phyloP scores from a whole-genome alignment of 305 asterid genomes.

The Solanum hybrid region DNA sequence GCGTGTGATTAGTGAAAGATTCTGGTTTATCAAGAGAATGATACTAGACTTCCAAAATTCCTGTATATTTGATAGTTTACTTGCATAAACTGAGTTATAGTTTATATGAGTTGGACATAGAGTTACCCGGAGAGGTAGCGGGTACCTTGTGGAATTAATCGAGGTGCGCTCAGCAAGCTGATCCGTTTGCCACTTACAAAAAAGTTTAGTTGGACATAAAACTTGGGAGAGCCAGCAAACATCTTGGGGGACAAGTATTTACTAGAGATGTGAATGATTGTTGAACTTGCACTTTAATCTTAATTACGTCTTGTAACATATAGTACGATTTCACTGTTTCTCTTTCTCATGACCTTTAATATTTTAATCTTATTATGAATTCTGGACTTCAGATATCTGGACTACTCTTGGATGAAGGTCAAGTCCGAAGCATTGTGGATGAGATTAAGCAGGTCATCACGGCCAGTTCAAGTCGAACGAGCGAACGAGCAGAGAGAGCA shows the following conservation, averaged over 20 bases:
- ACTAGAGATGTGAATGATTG: not conserved
- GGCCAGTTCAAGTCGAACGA: conserved; percentile 23
- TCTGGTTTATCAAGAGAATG: not conserved
- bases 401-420: conserved; percentile 21
- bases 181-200: not conserved
- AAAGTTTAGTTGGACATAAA: not conserved
- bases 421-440: conserved; percentile 26
- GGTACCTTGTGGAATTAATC: not conserved
- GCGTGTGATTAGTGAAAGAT: not conserved
- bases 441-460: conserved; percentile 23
- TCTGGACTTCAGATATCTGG: conserved; percentile 16
- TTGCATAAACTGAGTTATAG: not conserved
- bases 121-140: not conserved
- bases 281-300: not conserved
- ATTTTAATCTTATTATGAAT: not conserved
- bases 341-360: not conserved
- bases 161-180: not conserved
- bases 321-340: not conserved
- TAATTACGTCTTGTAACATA: not conserved
- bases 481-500: conserved; percentile 20
- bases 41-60: not conserved
- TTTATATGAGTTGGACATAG: not conserved
- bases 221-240: not conserved
- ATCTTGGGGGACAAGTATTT: not conserved
- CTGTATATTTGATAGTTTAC: not conserved